phyloP scores from a whole-genome alignment of 148 eudicot species.

The Dianthus caryophyllus region DNA sequence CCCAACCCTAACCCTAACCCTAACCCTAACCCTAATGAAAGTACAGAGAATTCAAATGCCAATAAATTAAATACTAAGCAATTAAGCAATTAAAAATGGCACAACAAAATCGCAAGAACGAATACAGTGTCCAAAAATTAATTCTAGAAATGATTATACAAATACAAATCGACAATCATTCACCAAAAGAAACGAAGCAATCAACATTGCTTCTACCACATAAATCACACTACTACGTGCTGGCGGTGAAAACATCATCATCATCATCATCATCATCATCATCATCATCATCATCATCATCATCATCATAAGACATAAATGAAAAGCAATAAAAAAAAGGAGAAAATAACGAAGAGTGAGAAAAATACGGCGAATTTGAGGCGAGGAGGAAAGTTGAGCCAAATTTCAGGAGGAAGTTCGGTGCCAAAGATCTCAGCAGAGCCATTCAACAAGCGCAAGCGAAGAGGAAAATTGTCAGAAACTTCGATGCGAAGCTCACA shows the following conservation, averaged over 20 bases:
- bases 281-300: too few species aligned
- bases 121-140: not conserved
- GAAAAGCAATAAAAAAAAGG: not conserved
- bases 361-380: slow-evolving; percentile 76
- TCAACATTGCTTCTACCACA: not conserved
- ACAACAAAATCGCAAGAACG: not conserved
- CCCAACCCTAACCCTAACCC: slow-evolving; percentile 1
- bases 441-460: slow-evolving; percentile 59
- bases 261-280: too few species aligned
- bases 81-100: not conserved
- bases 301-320: too few species aligned
- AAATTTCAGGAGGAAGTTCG: slow-evolving; percentile 80
- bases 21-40: not conserved
- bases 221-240: too few species aligned
- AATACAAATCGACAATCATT: too few species aligned
- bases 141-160: too few species aligned
- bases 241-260: not conserved
- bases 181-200: not conserved
- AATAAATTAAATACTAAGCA: too few species aligned
- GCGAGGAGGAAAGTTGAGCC: slow-evolving; percentile 82
- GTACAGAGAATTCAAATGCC: too few species aligned
- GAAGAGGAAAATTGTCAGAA: slow-evolving; percentile 52
- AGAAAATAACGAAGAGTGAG: not conserved
- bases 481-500: slow-evolving; percentile 86
- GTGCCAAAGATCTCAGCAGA: slow-evolving; percentile 89